Base-by-base conservation (phyloP, 768 basidiomycete genomes). In the Russula olivacea region DNA sequence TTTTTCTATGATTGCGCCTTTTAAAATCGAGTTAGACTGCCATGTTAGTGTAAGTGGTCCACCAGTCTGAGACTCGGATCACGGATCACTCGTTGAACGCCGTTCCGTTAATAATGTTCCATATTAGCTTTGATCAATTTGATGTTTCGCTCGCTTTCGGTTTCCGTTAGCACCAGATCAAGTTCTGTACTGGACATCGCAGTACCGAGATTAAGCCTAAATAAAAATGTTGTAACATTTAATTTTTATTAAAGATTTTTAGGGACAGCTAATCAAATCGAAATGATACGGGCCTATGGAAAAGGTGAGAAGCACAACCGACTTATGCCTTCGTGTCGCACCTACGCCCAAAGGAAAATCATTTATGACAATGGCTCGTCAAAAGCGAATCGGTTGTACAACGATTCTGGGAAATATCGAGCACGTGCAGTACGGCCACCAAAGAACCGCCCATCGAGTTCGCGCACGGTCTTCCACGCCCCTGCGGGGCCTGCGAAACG, bases 381-480 rank as follows among this genome's bases (percentile, higher is more conserved):
- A 60, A 89, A 73, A 64, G 81, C 76, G 53, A 77, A 77, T 47
- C 73, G 77, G 19, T 69, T 67, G 69, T 88, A 91, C 49, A 74
- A 70, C 28, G 61, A 61, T 70, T 93, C 91, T 0, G 87, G 77
- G 70, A 87, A 95, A 71, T 94, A 95, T 68, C 88, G 78, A 47
- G 93, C 93, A 49, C 88, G 79, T 34, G 96, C 90, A 17, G 81
- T 81, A 66, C 88, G 80, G 11, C 96, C 96, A 14, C 90, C 94
- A 71, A 98, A 98, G 72, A 83, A 96, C 32, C 95, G 80, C 23
- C 93, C 96, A 69, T 98, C 93, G 57, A 98, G 79, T 72, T 96
- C 93, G 53, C 93, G 83, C 2, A 95, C 91, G 0, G 93, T 94
- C 74, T 93, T 92, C 95, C 94, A 98, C 7, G 95, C 96, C 12